These are phyloP conservation scores for Prasinococcaceae sp. DNA, from an alignment of 139 green algal genomes.

Conservation along the genomic window DNA sequence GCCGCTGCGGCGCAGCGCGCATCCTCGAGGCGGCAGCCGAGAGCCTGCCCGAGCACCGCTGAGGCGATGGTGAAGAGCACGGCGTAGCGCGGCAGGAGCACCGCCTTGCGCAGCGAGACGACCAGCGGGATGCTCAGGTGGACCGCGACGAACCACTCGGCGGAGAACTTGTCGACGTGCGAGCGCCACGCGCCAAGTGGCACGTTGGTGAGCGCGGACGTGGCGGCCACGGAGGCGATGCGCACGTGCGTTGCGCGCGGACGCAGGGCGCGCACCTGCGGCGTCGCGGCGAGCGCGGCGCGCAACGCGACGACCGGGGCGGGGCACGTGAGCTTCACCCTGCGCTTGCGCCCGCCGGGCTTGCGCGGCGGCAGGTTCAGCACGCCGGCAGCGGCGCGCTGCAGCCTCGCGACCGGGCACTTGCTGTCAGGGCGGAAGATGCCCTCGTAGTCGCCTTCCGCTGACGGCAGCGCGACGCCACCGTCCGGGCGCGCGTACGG, in stretches of 20 bases:
- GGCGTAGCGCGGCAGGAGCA: conserved; percentile 63
- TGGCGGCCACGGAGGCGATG: conserved; percentile 30
- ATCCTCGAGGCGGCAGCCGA: conserved; percentile 5
- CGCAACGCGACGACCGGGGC: conserved; percentile 50
- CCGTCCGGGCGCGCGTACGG: no score
- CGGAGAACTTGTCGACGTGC: conserved; percentile 70
- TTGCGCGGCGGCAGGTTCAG: conserved; percentile 33
- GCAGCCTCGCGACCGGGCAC: no score
- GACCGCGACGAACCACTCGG: conserved; percentile 68
- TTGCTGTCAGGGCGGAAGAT: no score
- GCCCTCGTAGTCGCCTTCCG: no score
- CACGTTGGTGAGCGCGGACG: conserved; percentile 48
- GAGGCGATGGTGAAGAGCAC: conserved; percentile 55
- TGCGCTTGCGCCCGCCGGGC: no score
- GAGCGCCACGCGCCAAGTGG: conserved; percentile 61
- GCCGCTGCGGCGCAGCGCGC: not conserved
- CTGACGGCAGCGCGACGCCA: no score
- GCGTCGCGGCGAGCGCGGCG: conserved; percentile 41
- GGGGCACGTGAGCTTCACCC: conserved; percentile 46
- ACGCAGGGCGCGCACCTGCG: conserved; percentile 47
- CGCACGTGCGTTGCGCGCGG: conserved; percentile 32
- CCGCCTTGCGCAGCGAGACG: conserved; percentile 68
- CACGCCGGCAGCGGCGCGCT: no score
- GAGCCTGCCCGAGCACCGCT: conserved; percentile 45
- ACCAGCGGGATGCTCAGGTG: conserved; percentile 78